Evolutionary conservation across 345 rosid species (phyloP).

Genomic region (Linum usitatissimum): DNA sequence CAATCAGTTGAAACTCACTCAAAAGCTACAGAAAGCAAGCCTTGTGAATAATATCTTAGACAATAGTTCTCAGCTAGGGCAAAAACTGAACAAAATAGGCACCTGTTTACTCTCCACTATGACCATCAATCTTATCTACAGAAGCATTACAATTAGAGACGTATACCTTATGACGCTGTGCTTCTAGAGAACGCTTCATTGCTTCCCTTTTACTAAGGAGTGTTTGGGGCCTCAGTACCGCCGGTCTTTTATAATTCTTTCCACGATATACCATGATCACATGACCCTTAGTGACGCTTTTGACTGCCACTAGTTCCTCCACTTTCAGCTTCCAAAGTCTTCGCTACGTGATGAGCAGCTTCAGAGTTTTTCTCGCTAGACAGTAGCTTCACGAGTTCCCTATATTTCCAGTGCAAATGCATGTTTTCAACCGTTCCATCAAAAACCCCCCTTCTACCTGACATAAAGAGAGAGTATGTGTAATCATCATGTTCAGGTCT

Average conservation of each 20-base stretch:
- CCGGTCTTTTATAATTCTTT: slow-evolving; percentile 74
- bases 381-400: slow-evolving; percentile 90
- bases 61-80: no score
- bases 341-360: slow-evolving; percentile 54
- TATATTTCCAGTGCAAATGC: slow-evolving; percentile 99
- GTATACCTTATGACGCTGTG: slow-evolving; percentile 66
- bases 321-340: slow-evolving; percentile 71
- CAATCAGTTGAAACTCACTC: no score
- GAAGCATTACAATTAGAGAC: no score
- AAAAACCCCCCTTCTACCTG: slow-evolving; percentile 87
- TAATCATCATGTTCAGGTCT: slow-evolving; percentile 1
- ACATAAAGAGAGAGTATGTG: slow-evolving; percentile 20
- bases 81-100: no score
- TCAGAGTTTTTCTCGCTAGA: slow-evolving; percentile 45
- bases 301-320: slow-evolving; percentile 85
- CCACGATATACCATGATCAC: slow-evolving; percentile 86
- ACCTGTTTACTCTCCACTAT: no score
- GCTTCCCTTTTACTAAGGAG: slow-evolving; percentile 75
- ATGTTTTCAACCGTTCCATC: slow-evolving; percentile 89
- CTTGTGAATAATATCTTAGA: no score
- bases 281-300: slow-evolving; percentile 75
- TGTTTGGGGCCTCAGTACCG: slow-evolving; percentile 65
- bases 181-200: slow-evolving; percentile 65
- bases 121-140: no score
- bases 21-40: no score